Evolutionary conservation across 257 asterid genomes (phyloP).

Genomic region (Rubia yunnanensis): DNA sequence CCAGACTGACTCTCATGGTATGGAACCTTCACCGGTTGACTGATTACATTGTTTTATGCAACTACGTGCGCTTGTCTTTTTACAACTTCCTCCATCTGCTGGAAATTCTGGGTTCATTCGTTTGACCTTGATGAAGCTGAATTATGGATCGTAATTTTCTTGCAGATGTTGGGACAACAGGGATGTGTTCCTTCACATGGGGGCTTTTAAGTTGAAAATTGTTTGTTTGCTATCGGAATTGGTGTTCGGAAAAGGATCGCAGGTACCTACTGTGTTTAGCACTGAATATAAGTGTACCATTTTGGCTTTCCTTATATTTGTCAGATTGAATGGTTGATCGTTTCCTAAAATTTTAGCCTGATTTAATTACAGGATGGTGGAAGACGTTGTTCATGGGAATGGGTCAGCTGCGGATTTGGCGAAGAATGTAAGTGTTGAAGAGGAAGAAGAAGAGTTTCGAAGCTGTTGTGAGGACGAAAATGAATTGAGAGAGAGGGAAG

Average conservation of each 20-base stretch:
- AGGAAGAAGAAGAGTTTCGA: slow-evolving; percentile 87
- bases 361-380: slow-evolving; percentile 27
- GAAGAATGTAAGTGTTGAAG: slow-evolving; percentile 34
- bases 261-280: background rate
- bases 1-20: slow-evolving; percentile 15
- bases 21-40: slow-evolving; percentile 26
- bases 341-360: background rate
- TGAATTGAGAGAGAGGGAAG: slow-evolving; percentile 29
- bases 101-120: slow-evolving; percentile 1
- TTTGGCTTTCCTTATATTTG: background rate
- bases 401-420: slow-evolving; percentile 19
- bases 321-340: slow-evolving; percentile 2
- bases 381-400: slow-evolving; percentile 16
- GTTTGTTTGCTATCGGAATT: slow-evolving; percentile 6
- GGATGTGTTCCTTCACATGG: background rate
- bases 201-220: background rate
- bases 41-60: slow-evolving; percentile 8
- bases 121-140: slow-evolving; percentile 5
- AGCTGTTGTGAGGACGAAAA: slow-evolving; percentile 76
- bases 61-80: background rate
- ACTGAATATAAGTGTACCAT: background rate
- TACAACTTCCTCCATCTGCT: background rate
- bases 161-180: slow-evolving; percentile 23
- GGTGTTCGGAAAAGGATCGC: background rate
- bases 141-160: slow-evolving; percentile 23